These are phyloP conservation scores for Rhizopus sp. DNA, from an alignment of 371 early-diverging fungal species.

Conservation along the genomic window DNA sequence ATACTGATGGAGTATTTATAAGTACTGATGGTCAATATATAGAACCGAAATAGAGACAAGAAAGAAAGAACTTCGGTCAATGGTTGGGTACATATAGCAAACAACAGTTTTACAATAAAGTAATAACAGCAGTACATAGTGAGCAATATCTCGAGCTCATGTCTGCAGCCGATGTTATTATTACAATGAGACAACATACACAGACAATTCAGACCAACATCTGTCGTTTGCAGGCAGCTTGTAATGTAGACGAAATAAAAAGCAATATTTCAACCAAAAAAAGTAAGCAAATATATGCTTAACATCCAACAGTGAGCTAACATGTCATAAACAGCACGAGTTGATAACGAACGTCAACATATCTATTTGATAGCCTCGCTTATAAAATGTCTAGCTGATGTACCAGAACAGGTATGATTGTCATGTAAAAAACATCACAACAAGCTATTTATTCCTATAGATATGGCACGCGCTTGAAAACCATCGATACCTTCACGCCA, in stretches of 20 bases:
- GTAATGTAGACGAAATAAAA: constrained; percentile 61
- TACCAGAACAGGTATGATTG: constrained; percentile 74
- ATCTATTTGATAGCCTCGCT: constrained; percentile 75
- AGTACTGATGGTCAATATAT: no score
- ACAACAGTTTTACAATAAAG: background rate
- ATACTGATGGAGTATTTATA: no score
- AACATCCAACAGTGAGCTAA: background rate
- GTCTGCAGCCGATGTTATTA: constrained; percentile 82
- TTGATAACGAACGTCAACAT: constrained; percentile 59
- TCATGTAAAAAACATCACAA: background rate
- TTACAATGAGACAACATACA: constrained; percentile 70
- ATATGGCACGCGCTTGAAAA: constrained; percentile 81
- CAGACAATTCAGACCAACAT: constrained; percentile 59
- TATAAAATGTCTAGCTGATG: constrained; percentile 81
- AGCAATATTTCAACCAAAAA: constrained; percentile 15
- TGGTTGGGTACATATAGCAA: constrained; percentile 75
- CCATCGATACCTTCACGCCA: constrained; percentile 70
- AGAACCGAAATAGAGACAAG: constrained; percentile 69
- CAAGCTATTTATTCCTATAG: constrained; percentile 23
- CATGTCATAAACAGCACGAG: constrained; percentile 3
- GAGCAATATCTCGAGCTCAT: constrained; percentile 85
- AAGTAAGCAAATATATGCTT: constrained; percentile 3
- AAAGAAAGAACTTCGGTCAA: constrained; percentile 77
- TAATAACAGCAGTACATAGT: constrained; percentile 33
- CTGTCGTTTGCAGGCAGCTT: constrained; percentile 57